These are phyloP conservation scores for Penicillium sp. DNA, from an alignment of 2,329 filamentous ascomycete species.

Conservation along the genomic window DNA sequence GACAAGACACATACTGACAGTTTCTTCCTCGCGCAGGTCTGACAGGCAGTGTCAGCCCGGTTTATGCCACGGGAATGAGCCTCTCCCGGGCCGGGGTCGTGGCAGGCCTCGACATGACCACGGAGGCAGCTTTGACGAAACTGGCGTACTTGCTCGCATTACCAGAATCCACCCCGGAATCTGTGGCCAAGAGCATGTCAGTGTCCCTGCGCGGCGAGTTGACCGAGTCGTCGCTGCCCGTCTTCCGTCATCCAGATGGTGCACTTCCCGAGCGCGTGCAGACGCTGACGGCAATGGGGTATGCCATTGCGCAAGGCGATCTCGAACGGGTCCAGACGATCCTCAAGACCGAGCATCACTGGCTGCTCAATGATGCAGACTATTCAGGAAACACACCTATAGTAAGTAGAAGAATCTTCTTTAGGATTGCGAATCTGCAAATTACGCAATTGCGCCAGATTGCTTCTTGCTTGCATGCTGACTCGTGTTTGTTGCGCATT, in stretches of 20 bases:
- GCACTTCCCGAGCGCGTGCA: constrained; percentile 60
- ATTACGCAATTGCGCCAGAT: neutral
- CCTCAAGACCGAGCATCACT: constrained; percentile 65
- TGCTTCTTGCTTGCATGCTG: neutral
- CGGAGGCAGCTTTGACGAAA: constrained; percentile 88
- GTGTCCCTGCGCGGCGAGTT: constrained; percentile 79
- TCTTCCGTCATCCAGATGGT: constrained; percentile 73
- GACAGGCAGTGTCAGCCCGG: constrained; percentile 71
- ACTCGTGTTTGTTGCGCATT: neutral
- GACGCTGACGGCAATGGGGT: constrained; percentile 74
- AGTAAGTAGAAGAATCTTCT: constrained; percentile 29
- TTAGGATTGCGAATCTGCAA: neutral
- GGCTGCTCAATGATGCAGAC: constrained; percentile 72
- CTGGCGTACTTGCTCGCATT: constrained; percentile 79
- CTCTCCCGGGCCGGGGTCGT: constrained; percentile 83
- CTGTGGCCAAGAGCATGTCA: constrained; percentile 72
- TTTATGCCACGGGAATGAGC: constrained; percentile 76
- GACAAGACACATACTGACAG: neutral
- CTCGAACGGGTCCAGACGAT: constrained; percentile 66
- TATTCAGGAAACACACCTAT: constrained; percentile 76
- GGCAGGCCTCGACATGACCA: constrained; percentile 85
- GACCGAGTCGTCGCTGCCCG: constrained; percentile 71
- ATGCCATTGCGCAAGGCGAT: constrained; percentile 75
- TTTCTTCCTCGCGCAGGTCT: constrained; percentile 37
- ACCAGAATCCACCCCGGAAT: constrained; percentile 62